These are phyloP conservation scores for Candida sojae DNA, from an alignment of 1,139 yeast species.

Conservation along the genomic window DNA sequence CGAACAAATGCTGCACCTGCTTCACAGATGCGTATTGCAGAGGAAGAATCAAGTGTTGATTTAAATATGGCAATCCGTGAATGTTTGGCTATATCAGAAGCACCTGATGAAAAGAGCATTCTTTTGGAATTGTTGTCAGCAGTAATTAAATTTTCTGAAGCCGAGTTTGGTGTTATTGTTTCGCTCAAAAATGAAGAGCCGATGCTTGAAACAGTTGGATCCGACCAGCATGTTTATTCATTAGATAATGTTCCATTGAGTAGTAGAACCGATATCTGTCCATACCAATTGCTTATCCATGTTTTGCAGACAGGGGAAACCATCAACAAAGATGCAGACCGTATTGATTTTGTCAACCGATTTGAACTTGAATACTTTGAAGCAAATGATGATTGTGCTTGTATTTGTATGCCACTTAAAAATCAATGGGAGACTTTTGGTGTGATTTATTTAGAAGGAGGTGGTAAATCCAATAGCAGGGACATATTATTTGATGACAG, in stretches of 20 bases:
- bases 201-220: conserved; percentile 46
- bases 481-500: conserved; percentile 15
- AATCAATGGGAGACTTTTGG: conserved; percentile 47
- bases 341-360: conserved; percentile 33
- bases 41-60: conserved; percentile 11
- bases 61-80: conserved; percentile 39
- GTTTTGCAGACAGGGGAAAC: conserved; percentile 41
- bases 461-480: conserved; percentile 2
- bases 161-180: conserved; percentile 49
- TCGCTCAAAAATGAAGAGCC: conserved; percentile 38
- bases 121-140: conserved; percentile 42
- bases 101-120: conserved; percentile 41
- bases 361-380: conserved; percentile 46
- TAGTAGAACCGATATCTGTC: conserved; percentile 47
- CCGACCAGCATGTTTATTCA: conserved; percentile 36
- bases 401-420: conserved; percentile 52
- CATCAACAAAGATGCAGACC: conserved; percentile 40
- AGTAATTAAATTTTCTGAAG: conserved; percentile 42
- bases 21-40: background rate
- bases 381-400: conserved; percentile 31
- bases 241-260: conserved; percentile 40
- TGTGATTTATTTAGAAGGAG: conserved; percentile 46
- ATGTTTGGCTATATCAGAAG: conserved; percentile 52
- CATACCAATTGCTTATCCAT: conserved; percentile 41
- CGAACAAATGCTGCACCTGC: background rate